These are phyloP conservation scores for Albugo candida DNA, from an alignment of 352 stramenopile species.

Conservation along the genomic window DNA sequence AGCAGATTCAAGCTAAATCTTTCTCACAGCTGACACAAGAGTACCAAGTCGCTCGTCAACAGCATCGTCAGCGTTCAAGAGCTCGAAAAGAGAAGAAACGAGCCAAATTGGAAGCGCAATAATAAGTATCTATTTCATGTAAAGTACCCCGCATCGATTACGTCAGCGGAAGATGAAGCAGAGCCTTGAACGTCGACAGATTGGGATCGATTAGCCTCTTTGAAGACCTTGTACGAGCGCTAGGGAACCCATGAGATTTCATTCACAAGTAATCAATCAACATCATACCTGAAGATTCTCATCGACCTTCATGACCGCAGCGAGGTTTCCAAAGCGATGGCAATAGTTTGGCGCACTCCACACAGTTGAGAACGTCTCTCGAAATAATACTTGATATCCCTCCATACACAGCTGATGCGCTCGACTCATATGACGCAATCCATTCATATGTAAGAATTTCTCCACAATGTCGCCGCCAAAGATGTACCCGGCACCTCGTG, in stretches of 20 bases:
- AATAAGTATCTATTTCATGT: slow-evolving; percentile 24
- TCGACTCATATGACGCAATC: slow-evolving; percentile 54
- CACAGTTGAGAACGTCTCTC: slow-evolving; percentile 61
- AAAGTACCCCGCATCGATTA: slow-evolving; percentile 75
- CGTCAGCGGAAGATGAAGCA: slow-evolving; percentile 42
- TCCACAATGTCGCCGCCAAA: slow-evolving; percentile 74
- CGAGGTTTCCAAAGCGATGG: slow-evolving; percentile 64
- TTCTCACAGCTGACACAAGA: slow-evolving; percentile 29
- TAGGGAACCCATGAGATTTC: slow-evolving; percentile 3
- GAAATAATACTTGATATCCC: slow-evolving; percentile 55
- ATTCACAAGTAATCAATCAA: neutral
- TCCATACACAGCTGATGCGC: slow-evolving; percentile 78
- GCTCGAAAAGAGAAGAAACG: slow-evolving; percentile 66
- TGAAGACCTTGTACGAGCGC: slow-evolving; percentile 76
- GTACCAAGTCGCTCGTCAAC: slow-evolving; percentile 58
- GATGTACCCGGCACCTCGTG: slow-evolving; percentile 67
- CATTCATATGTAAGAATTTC: slow-evolving; percentile 69
- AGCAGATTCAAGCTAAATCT: slow-evolving; percentile 38
- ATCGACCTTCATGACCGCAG: slow-evolving; percentile 46
- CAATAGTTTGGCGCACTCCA: slow-evolving; percentile 80
- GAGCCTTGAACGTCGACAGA: slow-evolving; percentile 49
- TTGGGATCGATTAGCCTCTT: slow-evolving; percentile 44
- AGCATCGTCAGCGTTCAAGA: slow-evolving; percentile 58
- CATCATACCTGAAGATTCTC: slow-evolving; percentile 28
- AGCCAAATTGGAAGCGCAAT: slow-evolving; percentile 1